Conservation (phyloP, 2,329 filamentous ascomycete species). For the Colletotrichum karsti region DNA sequence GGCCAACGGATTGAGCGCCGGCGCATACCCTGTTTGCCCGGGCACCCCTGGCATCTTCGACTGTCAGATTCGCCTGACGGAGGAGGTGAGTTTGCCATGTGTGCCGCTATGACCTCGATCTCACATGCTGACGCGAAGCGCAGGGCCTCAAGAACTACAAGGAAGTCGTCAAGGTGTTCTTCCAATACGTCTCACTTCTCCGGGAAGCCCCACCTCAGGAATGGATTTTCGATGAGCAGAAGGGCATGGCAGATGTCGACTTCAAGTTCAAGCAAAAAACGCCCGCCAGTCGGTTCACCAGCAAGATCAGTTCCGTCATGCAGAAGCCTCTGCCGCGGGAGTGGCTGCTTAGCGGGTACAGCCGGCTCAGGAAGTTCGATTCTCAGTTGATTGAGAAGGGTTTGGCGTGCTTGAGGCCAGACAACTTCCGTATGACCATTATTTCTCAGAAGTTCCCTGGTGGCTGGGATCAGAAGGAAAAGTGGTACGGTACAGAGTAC, state of each 20-base stretch:
- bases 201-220: conserved; percentile 82
- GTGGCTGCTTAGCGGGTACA: conserved; percentile 84
- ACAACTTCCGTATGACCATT: conserved; percentile 88
- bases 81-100: conserved; percentile 66
- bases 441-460: conserved; percentile 87
- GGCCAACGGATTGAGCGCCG: conserved; percentile 84
- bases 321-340: conserved; percentile 89
- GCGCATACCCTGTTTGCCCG: conserved; percentile 78
- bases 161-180: conserved; percentile 84
- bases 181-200: conserved; percentile 91
- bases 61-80: conserved; percentile 80
- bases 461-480: conserved; percentile 86
- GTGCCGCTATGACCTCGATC: neutral
- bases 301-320: conserved; percentile 86
- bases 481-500: conserved; percentile 98
- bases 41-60: conserved; percentile 82
- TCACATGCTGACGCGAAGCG: conserved; percentile 11
- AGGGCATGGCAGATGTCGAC: conserved; percentile 88
- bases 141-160: conserved; percentile 79
- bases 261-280: conserved; percentile 97
- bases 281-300: conserved; percentile 88
- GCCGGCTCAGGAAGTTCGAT: conserved; percentile 82
- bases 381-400: conserved; percentile 78
- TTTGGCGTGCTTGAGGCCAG: conserved; percentile 78
- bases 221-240: conserved; percentile 95